These are phyloP conservation scores for Plectosphaerella plurivora DNA, from an alignment of 2,329 filamentous ascomycete species.

Conservation along the genomic window DNA sequence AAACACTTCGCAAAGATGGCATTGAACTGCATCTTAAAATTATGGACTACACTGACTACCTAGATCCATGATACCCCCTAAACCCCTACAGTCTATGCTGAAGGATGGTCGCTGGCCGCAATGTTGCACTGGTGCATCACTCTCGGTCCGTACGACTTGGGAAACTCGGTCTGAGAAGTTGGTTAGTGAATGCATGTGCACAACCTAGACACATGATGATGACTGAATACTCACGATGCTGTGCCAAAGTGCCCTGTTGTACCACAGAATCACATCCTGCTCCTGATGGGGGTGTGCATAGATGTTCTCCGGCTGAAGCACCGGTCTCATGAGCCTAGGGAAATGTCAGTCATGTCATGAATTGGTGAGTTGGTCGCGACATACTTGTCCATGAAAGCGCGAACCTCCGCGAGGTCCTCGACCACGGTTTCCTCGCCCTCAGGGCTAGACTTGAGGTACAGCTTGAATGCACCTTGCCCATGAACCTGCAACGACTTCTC, in stretches of 20 bases:
- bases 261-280: conserved; percentile 39
- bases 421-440: conserved; percentile 27
- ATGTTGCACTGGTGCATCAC: conserved; percentile 33
- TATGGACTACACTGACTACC: no score
- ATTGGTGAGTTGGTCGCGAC: conserved; percentile 20
- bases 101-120: conserved; percentile 18
- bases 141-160: conserved; percentile 28
- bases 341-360: conserved; percentile 6
- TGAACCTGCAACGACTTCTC: conserved; percentile 39
- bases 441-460: conserved; percentile 28
- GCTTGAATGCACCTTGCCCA: conserved; percentile 30
- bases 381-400: conserved; percentile 27
- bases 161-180: conserved; percentile 32
- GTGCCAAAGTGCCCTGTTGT: conserved; percentile 34
- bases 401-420: conserved; percentile 31
- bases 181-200: conserved; percentile 26
- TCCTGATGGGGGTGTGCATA: conserved; percentile 32
- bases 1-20: no score
- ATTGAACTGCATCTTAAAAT: no score
- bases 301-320: conserved; percentile 36
- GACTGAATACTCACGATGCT: conserved; percentile 23
- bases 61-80: no score
- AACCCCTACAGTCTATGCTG: not conserved
- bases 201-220: conserved; percentile 29
- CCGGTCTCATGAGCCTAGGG: conserved; percentile 27